These are phyloP conservation scores for Cladophialophora psammophila DNA, from an alignment of 2,329 filamentous ascomycete genomes.

Conservation along the genomic window DNA sequence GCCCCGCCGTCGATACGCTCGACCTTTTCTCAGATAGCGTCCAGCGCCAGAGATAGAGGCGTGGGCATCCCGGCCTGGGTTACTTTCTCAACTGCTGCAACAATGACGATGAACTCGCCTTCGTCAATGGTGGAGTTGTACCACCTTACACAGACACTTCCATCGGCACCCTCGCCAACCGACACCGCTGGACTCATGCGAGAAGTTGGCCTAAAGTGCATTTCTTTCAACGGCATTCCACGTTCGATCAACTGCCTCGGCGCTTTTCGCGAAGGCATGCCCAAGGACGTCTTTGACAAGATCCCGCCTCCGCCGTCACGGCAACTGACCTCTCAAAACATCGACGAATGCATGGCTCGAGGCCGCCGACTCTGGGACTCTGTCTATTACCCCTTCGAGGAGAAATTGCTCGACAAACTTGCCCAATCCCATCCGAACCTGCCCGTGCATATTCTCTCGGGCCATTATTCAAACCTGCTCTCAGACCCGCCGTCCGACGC, in stretches of 20 bases:
- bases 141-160: slow-evolving; percentile 62
- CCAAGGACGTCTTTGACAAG: slow-evolving; percentile 59
- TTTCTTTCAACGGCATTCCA: slow-evolving; percentile 67
- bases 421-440: slow-evolving; percentile 80
- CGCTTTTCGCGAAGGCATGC: slow-evolving; percentile 71
- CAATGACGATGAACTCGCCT: slow-evolving; percentile 86
- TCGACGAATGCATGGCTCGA: slow-evolving; percentile 63
- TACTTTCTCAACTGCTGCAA: slow-evolving; percentile 76
- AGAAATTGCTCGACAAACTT: slow-evolving; percentile 74
- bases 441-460: slow-evolving; percentile 78
- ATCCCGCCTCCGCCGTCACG: slow-evolving; percentile 68
- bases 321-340: slow-evolving; percentile 58
- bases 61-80: slow-evolving; percentile 72
- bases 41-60: slow-evolving; percentile 67
- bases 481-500: slow-evolving; percentile 67
- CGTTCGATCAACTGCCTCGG: slow-evolving; percentile 83
- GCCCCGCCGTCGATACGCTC: slow-evolving; percentile 69
- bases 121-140: slow-evolving; percentile 65
- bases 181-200: slow-evolving; percentile 51
- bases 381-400: slow-evolving; percentile 77
- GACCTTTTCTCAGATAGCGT: slow-evolving; percentile 70
- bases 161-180: slow-evolving; percentile 41
- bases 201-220: slow-evolving; percentile 57
- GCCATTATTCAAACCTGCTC: slow-evolving; percentile 76
- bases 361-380: slow-evolving; percentile 76